Evolutionary conservation across 768 basidiomycete genomes (phyloP).

Genomic region (Symmetrospora coprosmae): DNA sequence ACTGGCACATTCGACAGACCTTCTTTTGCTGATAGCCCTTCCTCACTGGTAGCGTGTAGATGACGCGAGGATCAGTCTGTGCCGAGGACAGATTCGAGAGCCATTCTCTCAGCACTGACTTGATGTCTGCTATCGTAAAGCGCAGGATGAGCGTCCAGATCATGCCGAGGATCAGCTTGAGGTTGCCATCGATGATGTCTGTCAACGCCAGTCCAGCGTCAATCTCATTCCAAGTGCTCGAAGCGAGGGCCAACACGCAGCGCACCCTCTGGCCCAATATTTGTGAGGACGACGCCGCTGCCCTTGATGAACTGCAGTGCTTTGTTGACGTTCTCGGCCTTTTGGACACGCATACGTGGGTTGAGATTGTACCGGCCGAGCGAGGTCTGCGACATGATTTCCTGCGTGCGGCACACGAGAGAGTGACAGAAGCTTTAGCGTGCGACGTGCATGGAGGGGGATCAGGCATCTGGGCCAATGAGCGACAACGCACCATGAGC

Average conservation of each 20-base stretch:
- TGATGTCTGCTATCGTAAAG: conserved; percentile 96
- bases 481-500: conserved; percentile 53
- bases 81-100: not conserved
- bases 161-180: conserved; percentile 83
- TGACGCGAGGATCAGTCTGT: not conserved
- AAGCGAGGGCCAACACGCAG: no score
- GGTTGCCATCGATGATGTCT: conserved; percentile 98
- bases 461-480: not conserved
- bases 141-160: conserved; percentile 96
- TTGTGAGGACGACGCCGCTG: conserved; percentile 71
- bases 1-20: no score
- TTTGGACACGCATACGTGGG: conserved; percentile 84
- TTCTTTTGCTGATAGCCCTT: conserved; percentile 96
- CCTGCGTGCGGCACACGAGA: conserved; percentile 43
- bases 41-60: conserved; percentile 52
- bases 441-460: not conserved
- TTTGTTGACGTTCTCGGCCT: conserved; percentile 95
- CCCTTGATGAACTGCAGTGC: conserved; percentile 77
- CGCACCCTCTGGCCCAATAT: conserved; percentile 88
- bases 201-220: not conserved
- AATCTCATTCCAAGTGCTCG: not conserved
- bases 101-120: no score
- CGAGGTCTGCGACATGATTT: conserved; percentile 96
- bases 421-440: not conserved
- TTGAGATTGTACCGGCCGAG: conserved; percentile 84